Evolutionary conservation across 257 asterid genomes (phyloP).

Genomic region (Thymus mandschuricus): DNA sequence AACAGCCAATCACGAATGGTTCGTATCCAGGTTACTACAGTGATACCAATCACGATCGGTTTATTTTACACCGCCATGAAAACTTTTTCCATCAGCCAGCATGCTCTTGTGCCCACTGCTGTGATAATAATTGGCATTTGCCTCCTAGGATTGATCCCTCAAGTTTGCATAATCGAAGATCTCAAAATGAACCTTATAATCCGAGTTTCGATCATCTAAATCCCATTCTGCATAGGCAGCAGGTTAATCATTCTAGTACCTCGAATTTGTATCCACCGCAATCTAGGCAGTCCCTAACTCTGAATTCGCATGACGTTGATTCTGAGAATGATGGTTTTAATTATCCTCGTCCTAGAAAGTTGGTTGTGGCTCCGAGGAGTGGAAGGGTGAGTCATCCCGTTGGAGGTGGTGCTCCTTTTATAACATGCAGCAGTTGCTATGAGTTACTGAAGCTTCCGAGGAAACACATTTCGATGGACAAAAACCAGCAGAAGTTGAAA

Average conservation of each 20-base stretch:
- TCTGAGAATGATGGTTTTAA: constrained; percentile 53
- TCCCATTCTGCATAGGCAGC: constrained; percentile 44
- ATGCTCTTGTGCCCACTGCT: constrained; percentile 81
- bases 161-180: constrained; percentile 43
- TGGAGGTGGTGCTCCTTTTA: constrained; percentile 91
- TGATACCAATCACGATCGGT: constrained; percentile 52
- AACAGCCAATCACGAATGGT: constrained; percentile 46
- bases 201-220: constrained; percentile 41
- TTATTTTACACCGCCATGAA: constrained; percentile 66
- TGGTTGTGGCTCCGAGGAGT: constrained; percentile 44
- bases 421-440: constrained; percentile 83
- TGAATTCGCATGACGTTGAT: constrained; percentile 57
- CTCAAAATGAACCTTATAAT: constrained; percentile 45
- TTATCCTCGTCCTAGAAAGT: constrained; percentile 53
- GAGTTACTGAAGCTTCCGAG: constrained; percentile 70
- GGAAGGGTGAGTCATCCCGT: constrained; percentile 53
- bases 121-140: constrained; percentile 54
- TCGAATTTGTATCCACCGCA: constrained; percentile 40
- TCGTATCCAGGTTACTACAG: constrained; percentile 48
- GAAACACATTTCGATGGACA: constrained; percentile 48
- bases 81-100: constrained; percentile 71
- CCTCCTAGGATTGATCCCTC: constrained; percentile 57
- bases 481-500: constrained; percentile 57
- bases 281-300: constrained; percentile 45
- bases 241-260: constrained; percentile 43